Percentiles rank a stretch among this genome's conserved stretches.
Evolutionary conservation across 371 early-diverging fungal species (phyloP).

Genomic region (Capillidium rhysosporum): DNA sequence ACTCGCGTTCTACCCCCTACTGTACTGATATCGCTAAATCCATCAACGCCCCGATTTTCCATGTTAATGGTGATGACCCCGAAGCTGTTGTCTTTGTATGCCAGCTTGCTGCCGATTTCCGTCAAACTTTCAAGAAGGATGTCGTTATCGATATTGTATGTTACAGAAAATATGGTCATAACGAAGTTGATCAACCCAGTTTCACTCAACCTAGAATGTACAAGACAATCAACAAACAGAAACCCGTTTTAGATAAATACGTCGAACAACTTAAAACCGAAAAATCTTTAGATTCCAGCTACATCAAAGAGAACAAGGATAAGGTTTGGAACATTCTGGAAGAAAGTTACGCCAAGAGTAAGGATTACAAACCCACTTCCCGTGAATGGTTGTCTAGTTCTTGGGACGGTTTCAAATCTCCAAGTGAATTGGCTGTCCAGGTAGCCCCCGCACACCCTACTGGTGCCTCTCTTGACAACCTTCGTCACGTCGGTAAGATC

Average conservation of each 20-base stretch:
- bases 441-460: slow-evolving; percentile 44
- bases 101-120: slow-evolving; percentile 89
- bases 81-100: slow-evolving; percentile 90
- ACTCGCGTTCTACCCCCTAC: slow-evolving; percentile 87
- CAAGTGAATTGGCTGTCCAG: slow-evolving; percentile 59
- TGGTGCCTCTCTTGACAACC: slow-evolving; percentile 50
- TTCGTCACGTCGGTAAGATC: slow-evolving; percentile 60
- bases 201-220: slow-evolving; percentile 98
- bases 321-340: slow-evolving; percentile 81
- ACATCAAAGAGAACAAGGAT: slow-evolving; percentile 68
- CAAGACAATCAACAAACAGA: slow-evolving; percentile 63
- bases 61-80: slow-evolving; percentile 93
- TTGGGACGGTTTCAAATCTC: slow-evolving; percentile 78
- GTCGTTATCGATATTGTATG: slow-evolving; percentile 90
- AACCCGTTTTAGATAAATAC: slow-evolving; percentile 67
- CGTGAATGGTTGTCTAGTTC: slow-evolving; percentile 88
- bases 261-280: slow-evolving; percentile 57
- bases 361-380: slow-evolving; percentile 67
- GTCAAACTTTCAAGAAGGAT: slow-evolving; percentile 86
- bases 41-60: slow-evolving; percentile 87
- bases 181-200: slow-evolving; percentile 94
- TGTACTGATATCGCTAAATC: slow-evolving; percentile 95
- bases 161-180: slow-evolving; percentile 95
- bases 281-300: slow-evolving; percentile 56
- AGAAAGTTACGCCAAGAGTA: slow-evolving; percentile 71